A percentile compares a stretch with the other conserved stretches of the same genome.
Conservation (phyloP, 2,329 filamentous ascomycete species). For the Allantophomopsis cytisporea region DNA sequence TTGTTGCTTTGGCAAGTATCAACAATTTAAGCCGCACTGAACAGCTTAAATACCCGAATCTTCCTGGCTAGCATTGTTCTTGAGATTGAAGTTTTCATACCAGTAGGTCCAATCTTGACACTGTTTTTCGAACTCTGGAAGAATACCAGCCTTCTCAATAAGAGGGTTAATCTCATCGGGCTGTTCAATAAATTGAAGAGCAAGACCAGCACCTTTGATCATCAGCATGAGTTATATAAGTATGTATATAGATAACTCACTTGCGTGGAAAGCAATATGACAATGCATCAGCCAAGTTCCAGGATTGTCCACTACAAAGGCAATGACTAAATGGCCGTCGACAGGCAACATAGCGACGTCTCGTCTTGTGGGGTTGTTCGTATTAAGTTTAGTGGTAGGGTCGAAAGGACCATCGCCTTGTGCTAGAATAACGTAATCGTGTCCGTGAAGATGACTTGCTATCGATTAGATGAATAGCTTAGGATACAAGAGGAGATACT, state of each 20-base stretch:
- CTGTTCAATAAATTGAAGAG: constrained; percentile 34
- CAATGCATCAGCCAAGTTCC: constrained; percentile 36
- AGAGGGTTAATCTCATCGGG: constrained; percentile 4
- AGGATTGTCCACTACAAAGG: constrained; percentile 33
- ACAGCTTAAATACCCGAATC: constrained; percentile 13
- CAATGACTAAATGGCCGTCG: constrained; percentile 31
- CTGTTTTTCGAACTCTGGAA: constrained; percentile 12
- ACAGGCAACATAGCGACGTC: constrained; percentile 31
- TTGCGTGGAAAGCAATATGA: constrained; percentile 24
- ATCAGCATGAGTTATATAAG: neutral
- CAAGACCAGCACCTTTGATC: constrained; percentile 3
- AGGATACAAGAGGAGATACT: constrained; percentile 2
- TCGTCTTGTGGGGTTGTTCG: constrained; percentile 31
- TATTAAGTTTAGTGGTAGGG: constrained; percentile 11
- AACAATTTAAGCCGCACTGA: neutral
- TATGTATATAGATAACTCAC: no score
- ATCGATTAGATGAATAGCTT: no score
- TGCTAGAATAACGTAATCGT: constrained; percentile 31
- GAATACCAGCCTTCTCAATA: constrained; percentile 4
- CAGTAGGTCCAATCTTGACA: constrained; percentile 8
- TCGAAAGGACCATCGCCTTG: constrained; percentile 23
- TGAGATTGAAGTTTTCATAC: constrained; percentile 10
- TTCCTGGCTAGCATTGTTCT: neutral
- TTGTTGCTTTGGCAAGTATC: no score
- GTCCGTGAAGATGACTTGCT: constrained; percentile 31